A percentile compares a stretch with the other conserved stretches of the same genome.
These are phyloP conservation scores for Aristolochia contorta DNA, from an alignment of 164 flowering plant species.

Conservation along the genomic window DNA sequence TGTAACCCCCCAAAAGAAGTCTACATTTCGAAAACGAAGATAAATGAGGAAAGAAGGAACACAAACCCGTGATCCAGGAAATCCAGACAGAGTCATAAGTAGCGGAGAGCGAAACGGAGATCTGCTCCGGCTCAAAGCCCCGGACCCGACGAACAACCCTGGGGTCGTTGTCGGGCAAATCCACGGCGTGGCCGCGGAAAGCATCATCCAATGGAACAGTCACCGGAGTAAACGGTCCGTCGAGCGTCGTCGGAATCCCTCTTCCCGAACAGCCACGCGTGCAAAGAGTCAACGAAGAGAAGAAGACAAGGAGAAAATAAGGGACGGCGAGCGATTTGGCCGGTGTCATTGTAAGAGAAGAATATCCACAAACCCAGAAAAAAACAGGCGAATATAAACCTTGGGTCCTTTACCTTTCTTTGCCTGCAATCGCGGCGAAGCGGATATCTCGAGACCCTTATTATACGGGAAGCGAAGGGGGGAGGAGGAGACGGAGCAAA, in stretches of 20 bases:
- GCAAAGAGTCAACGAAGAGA: neutral
- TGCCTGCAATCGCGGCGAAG: neutral
- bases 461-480: neutral
- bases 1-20: too few relatives aligned
- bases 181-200: slow-evolving; percentile 53
- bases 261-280: neutral
- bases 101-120: slow-evolving; percentile 63
- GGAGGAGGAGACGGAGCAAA: neutral
- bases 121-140: slow-evolving; percentile 75
- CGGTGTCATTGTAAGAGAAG: neutral
- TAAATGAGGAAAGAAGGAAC: neutral
- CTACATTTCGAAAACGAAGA: neutral
- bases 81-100: slow-evolving; percentile 71
- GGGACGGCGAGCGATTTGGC: neutral
- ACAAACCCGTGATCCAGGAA: slow-evolving; percentile 86
- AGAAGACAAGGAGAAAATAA: neutral
- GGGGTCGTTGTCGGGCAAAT: slow-evolving; percentile 64
- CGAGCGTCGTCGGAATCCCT: slow-evolving; percentile 59
- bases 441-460: neutral
- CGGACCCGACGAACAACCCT: slow-evolving; percentile 37
- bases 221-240: slow-evolving; percentile 67
- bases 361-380: neutral
- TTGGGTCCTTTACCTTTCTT: neutral
- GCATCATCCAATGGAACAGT: slow-evolving; percentile 51
- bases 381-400: neutral